Conservation (phyloP, 352 stramenopile species). For the Pythium graminicola region DNA sequence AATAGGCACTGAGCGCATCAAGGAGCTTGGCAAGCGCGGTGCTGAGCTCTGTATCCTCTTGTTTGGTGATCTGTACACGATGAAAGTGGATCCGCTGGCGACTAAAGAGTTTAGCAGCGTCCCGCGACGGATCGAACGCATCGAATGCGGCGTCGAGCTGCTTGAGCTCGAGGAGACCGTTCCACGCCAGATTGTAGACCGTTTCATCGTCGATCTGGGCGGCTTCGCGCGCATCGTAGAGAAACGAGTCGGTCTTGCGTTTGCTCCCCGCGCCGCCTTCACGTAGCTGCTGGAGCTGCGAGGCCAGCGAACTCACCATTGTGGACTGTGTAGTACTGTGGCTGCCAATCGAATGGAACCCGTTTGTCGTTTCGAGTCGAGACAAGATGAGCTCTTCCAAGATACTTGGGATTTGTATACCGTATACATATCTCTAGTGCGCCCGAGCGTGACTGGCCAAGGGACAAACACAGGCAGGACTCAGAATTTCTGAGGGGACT, state of each 20-base stretch:
- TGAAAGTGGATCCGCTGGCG: conserved; percentile 77
- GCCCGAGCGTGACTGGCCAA: conserved; percentile 26
- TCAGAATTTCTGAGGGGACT: too few species aligned
- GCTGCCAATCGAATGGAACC: conserved; percentile 19
- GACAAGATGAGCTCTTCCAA: conserved; percentile 9
- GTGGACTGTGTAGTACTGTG: not conserved
- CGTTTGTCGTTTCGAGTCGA: conserved; percentile 25
- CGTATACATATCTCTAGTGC: conserved; percentile 23
- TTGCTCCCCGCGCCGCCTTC: conserved; percentile 73
- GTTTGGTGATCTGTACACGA: conserved; percentile 51
- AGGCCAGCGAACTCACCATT: conserved; percentile 64
- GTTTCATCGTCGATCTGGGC: conserved; percentile 79
- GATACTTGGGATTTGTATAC: conserved; percentile 25
- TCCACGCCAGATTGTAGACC: conserved; percentile 81
- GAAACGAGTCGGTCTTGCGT: conserved; percentile 75
- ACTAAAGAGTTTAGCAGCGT: conserved; percentile 54
- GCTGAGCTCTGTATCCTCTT: conserved; percentile 64
- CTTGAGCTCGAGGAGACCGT: conserved; percentile 73
- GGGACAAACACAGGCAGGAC: conserved; percentile 12
- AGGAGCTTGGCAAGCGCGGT: conserved; percentile 58
- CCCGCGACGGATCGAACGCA: conserved; percentile 45
- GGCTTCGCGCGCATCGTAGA: conserved; percentile 78
- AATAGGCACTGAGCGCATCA: conserved; percentile 79
- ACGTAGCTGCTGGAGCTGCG: conserved; percentile 76
- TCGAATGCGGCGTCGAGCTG: conserved; percentile 70